Percentiles rank a stretch among this genome's conserved stretches.
Conservation (phyloP, 495 filamentous ascomycete genomes). For the Hypoxylon fragiforme region DNA sequence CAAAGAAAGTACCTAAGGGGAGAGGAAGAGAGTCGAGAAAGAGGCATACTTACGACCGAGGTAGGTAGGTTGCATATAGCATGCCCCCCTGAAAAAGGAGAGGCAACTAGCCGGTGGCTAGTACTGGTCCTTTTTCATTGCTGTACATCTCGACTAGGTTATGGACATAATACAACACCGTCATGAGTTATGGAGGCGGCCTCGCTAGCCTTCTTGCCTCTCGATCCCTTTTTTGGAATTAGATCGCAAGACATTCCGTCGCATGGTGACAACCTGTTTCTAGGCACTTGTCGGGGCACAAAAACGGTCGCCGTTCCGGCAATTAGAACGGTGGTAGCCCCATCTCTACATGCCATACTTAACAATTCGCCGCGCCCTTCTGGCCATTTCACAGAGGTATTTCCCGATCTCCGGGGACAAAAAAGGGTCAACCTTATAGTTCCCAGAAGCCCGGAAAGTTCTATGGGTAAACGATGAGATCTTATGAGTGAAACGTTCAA, state of each 20-base stretch:
- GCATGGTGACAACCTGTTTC: constrained; percentile 24
- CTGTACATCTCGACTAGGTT: no score
- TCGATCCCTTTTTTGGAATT: constrained; percentile 5
- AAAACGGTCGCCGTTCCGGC: constrained; percentile 17
- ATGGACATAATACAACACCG: no score
- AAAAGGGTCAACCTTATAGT: constrained; percentile 2
- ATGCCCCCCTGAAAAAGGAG: no score
- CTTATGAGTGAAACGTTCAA: constrained; percentile 6
- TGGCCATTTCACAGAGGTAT: not conserved
- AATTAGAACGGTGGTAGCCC: constrained; percentile 7
- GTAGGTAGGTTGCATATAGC: no score
- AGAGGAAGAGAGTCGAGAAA: no score
- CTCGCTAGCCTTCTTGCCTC: constrained; percentile 7
- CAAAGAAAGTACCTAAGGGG: no score
- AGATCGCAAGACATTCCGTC: constrained; percentile 29
- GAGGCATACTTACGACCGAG: no score
- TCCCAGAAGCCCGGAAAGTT: not conserved
- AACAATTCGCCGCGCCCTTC: not conserved
- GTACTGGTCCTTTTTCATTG: no score
- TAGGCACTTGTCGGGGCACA: constrained; percentile 24
- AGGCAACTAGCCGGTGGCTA: no score
- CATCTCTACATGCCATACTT: not conserved
- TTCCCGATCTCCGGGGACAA: not conserved
- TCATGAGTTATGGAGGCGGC: no score
- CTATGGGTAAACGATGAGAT: constrained; percentile 3